These are phyloP conservation scores for Lagerstroemia speciosa DNA, from an alignment of 345 rosid species.

Conservation along the genomic window DNA sequence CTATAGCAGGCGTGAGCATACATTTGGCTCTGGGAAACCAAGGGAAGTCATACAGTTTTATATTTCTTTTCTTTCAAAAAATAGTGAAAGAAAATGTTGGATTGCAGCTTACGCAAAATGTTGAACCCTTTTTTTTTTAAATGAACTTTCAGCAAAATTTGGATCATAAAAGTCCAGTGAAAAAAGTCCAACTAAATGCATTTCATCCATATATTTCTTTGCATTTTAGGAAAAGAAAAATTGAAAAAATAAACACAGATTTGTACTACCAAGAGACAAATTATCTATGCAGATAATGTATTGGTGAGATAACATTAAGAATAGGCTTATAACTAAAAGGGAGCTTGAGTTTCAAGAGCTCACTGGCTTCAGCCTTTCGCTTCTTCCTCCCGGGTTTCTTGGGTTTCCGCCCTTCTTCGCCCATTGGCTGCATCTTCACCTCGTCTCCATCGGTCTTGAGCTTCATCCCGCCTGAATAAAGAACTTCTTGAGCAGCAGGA, in stretches of 20 bases:
- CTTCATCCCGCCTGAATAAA: conserved; percentile 14
- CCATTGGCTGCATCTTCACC: not conserved
- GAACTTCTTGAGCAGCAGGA: conserved; percentile 7
- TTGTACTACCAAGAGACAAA: not conserved
- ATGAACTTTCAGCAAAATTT: too few species aligned
- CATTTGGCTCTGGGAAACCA: not conserved
- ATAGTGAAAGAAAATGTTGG: not conserved
- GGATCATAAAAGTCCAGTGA: not conserved
- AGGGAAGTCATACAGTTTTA: not conserved
- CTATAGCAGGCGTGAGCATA: too few species aligned
- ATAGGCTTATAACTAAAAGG: not conserved
- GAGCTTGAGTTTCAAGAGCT: conserved; percentile 6
- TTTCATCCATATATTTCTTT: not conserved
- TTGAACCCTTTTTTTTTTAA: too few species aligned
- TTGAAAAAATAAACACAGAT: not conserved
- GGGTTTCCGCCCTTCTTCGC: conserved; percentile 8
- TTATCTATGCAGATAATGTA: not conserved
- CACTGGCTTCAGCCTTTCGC: conserved; percentile 18
- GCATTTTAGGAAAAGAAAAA: not conserved
- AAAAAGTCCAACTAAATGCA: not conserved
- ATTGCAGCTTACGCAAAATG: too few species aligned
- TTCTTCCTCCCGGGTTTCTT: conserved; percentile 14
- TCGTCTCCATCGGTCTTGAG: conserved; percentile 8
- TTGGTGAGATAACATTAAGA: not conserved
- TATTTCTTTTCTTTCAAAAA: not conserved